Percentiles rank a stretch among this genome's conserved stretches.
These are phyloP conservation scores for Musa beccarii DNA, from an alignment of 176 grass and related monocot genomes.

Conservation along the genomic window DNA sequence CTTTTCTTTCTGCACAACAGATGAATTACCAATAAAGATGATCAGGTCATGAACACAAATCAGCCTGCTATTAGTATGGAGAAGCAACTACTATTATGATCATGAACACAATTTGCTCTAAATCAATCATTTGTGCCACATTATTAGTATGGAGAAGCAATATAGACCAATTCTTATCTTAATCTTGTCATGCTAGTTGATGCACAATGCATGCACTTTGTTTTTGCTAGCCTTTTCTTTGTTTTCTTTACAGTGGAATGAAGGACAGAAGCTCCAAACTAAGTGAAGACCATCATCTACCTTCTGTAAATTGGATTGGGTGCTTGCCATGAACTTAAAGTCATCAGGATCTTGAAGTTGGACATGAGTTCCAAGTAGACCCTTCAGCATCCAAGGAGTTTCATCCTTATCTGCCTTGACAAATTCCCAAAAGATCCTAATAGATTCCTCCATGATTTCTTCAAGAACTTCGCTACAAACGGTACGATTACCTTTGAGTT, in stretches of 20 bases:
- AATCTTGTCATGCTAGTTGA: too few relatives aligned
- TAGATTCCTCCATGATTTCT: constrained; percentile 77
- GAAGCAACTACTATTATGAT: too few relatives aligned
- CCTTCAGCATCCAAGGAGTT: constrained; percentile 46
- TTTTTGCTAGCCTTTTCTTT: background rate
- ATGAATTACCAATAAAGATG: background rate
- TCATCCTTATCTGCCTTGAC: constrained; percentile 77
- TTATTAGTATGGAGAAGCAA: too few relatives aligned
- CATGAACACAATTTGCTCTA: too few relatives aligned
- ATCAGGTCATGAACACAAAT: too few relatives aligned
- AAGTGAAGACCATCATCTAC: constrained; percentile 22
- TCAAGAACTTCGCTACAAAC: constrained; percentile 63
- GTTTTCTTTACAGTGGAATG: background rate
- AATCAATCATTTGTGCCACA: too few relatives aligned
- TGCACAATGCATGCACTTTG: background rate
- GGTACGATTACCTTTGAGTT: constrained; percentile 55
- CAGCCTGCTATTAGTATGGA: too few relatives aligned
- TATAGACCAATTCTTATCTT: too few relatives aligned
- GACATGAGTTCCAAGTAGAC: constrained; percentile 41
- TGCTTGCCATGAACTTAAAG: constrained; percentile 48
- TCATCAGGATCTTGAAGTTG: constrained; percentile 65
- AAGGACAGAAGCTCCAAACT: background rate
- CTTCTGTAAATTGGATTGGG: constrained; percentile 71
- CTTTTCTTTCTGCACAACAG: constrained; percentile 62
- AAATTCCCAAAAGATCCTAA: constrained; percentile 80